Evolutionary conservation across 257 asterid species (phyloP).

Genomic region (Eustoma russellianum): DNA sequence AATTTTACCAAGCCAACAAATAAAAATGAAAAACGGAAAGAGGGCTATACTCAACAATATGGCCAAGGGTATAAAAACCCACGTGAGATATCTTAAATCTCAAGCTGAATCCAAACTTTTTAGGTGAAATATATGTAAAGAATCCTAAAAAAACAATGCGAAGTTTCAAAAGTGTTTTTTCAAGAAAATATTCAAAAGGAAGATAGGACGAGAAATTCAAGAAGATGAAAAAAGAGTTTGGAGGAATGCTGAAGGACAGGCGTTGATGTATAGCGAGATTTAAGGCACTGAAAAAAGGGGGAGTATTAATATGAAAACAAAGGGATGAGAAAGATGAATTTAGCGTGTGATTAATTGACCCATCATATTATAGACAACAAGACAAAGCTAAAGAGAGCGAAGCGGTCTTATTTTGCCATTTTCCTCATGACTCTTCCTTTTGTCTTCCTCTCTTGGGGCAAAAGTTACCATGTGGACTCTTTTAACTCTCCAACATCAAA

Average conservation of each 20-base stretch:
- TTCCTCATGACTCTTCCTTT: conserved; percentile 5
- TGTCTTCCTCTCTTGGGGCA: conserved; percentile 2
- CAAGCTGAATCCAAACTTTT: conserved; percentile 6
- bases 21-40: not conserved
- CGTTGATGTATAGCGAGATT: not conserved
- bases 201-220: not conserved
- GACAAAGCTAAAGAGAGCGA: conserved; percentile 10
- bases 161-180: not conserved
- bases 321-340: conserved; percentile 13
- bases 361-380: not conserved
- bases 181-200: conserved; percentile 1
- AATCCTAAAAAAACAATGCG: conserved; percentile 1
- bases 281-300: not conserved
- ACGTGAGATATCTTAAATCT: conserved; percentile 16
- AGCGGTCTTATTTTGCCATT: conserved; percentile 1
- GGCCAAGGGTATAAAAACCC: not conserved
- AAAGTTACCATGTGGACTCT: too few species aligned
- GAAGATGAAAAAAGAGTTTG: conserved; percentile 3
- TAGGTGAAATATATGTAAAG: conserved; percentile 11
- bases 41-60: not conserved
- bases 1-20: conserved; percentile 8
- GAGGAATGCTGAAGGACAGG: not conserved
- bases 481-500: too few species aligned
- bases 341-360: conserved; percentile 11
- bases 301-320: not conserved